Conservation (phyloP, 2,329 filamentous ascomycete genomes). For the Rasamsonia emersonii region DNA sequence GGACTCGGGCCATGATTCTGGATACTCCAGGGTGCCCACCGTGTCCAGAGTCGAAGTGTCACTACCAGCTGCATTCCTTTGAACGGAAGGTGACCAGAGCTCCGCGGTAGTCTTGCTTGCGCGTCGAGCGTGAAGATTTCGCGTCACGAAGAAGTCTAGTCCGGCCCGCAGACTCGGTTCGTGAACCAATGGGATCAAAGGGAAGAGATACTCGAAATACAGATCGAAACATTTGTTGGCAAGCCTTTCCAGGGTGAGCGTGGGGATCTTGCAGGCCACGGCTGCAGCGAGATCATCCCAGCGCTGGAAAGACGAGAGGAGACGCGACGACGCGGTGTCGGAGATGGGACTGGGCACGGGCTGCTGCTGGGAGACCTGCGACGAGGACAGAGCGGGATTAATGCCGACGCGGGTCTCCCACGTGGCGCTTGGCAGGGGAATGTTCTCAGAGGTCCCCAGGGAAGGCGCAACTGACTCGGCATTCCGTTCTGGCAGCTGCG, state of each 20-base stretch:
- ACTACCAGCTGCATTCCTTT: too few relatives aligned
- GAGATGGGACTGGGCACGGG: slow-evolving; percentile 11
- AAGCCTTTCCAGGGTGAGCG: slow-evolving; percentile 7
- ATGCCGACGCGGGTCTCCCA: slow-evolving; percentile 7
- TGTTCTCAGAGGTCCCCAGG: too few relatives aligned
- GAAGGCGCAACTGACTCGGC: background rate
- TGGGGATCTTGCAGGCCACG: slow-evolving; percentile 4
- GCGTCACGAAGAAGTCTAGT: slow-evolving; percentile 23
- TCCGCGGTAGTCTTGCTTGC: too few relatives aligned
- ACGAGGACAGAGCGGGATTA: slow-evolving; percentile 9
- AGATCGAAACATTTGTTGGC: slow-evolving; percentile 27
- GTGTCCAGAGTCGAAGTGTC: slow-evolving; percentile 5
- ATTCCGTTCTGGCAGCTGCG: slow-evolving; percentile 3
- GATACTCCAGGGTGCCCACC: slow-evolving; percentile 9
- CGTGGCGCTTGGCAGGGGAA: slow-evolving; percentile 1
- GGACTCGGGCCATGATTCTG: slow-evolving; percentile 28
- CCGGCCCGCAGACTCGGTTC: slow-evolving; percentile 33
- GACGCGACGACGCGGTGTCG: slow-evolving; percentile 8
- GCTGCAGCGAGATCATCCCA: slow-evolving; percentile 11
- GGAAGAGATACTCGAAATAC: slow-evolving; percentile 38
- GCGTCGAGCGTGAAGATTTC: too few relatives aligned
- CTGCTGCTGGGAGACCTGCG: slow-evolving; percentile 6
- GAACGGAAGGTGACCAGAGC: too few relatives aligned
- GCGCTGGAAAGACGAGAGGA: slow-evolving; percentile 9
- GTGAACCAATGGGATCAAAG: slow-evolving; percentile 35